Percentiles rank a stretch among this genome's conserved stretches.
These are phyloP conservation scores for Solanum rostratum DNA, from an alignment of 257 asterid genomes.

Conservation along the genomic window DNA sequence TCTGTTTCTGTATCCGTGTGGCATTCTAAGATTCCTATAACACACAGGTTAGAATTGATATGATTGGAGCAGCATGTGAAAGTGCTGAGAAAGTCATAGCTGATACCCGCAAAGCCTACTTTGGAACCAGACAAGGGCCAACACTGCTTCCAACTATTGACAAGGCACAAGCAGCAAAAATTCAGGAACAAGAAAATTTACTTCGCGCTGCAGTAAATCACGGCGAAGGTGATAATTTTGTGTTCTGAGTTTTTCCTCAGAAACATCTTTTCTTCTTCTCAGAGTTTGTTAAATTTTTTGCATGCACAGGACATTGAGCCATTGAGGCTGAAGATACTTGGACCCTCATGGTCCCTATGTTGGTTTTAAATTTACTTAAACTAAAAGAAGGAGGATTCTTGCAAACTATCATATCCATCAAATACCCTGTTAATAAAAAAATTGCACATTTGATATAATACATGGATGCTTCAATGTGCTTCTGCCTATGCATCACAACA, in stretches of 20 bases:
- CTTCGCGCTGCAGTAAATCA: slow-evolving; percentile 89
- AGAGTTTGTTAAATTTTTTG: background rate
- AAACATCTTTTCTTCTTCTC: background rate
- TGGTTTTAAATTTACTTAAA: background rate
- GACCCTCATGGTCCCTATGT: background rate
- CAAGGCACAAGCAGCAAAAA: slow-evolving; percentile 97
- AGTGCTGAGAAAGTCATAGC: slow-evolving; percentile 97
- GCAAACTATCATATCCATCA: background rate
- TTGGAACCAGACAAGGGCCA: slow-evolving; percentile 93
- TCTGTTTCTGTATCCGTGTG: background rate
- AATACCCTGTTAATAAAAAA: background rate
- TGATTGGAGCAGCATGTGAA: slow-evolving; percentile 88
- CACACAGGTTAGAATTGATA: slow-evolving; percentile 71
- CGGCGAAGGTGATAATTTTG: slow-evolving; percentile 65
- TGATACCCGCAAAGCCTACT: slow-evolving; percentile 75
- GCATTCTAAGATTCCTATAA: slow-evolving; percentile 4
- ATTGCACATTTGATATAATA: background rate
- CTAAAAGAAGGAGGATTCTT: background rate
- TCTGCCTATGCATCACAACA: background rate
- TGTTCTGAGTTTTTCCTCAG: background rate
- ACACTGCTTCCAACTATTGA: slow-evolving; percentile 81
- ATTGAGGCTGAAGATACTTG: background rate
- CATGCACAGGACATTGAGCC: background rate
- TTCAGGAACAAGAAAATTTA: slow-evolving; percentile 89
- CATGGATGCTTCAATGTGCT: background rate